Conservation (phyloP, 139 green algal species). For the Zygnema cylindricum region DNA sequence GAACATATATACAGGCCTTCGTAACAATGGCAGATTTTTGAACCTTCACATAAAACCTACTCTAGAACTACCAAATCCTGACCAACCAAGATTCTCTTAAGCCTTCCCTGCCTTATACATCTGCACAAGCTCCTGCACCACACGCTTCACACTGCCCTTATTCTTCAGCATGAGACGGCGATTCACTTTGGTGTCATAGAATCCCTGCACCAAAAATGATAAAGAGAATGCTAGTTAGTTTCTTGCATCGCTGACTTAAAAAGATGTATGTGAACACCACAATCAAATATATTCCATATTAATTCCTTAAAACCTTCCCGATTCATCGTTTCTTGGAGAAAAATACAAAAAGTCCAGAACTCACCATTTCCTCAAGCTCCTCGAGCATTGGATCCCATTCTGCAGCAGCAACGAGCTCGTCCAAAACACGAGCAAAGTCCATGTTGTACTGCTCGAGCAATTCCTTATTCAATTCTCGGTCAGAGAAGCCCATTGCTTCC, state of each 20-base stretch:
- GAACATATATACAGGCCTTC: too few species aligned
- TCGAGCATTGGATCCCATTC: slow-evolving; percentile 57
- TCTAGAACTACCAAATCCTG: too few species aligned
- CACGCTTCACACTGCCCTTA: slow-evolving; percentile 47
- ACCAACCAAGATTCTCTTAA: too few species aligned
- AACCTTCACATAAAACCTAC: too few species aligned
- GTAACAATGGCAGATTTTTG: too few species aligned
- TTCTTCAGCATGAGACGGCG: slow-evolving; percentile 58
- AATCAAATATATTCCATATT: too few species aligned
- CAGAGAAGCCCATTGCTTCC: slow-evolving; percentile 45
- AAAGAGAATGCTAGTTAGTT: too few species aligned
- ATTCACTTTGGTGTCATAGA: slow-evolving; percentile 53
- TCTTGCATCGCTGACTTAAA: too few species aligned
- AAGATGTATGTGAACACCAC: too few species aligned
- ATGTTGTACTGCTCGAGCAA: slow-evolving; percentile 38
- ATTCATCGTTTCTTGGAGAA: too few species aligned
- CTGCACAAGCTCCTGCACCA: slow-evolving; percentile 56
- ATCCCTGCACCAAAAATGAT: slow-evolving; percentile 55
- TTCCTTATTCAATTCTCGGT: slow-evolving; percentile 41
- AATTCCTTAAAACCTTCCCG: too few species aligned
- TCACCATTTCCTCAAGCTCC: slow-evolving; percentile 61
- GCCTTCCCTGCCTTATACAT: slow-evolving; percentile 44
- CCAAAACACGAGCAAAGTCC: slow-evolving; percentile 29
- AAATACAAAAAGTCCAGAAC: too few species aligned
- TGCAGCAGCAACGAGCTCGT: slow-evolving; percentile 39